phyloP scores from a whole-genome alignment of 805 yeast species.

The Dipodascus geniculatus region DNA sequence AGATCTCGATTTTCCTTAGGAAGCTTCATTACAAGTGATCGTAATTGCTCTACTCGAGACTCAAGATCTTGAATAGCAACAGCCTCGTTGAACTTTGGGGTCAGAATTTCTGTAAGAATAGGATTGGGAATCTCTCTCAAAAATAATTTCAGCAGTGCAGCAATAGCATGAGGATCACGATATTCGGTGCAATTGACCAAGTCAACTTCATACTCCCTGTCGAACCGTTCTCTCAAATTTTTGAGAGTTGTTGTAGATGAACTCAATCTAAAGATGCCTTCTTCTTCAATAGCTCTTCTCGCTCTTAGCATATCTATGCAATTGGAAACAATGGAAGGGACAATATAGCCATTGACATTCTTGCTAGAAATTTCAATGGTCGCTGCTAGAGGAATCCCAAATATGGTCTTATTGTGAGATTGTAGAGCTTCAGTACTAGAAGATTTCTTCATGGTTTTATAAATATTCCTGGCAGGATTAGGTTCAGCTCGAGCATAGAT shows the following conservation, averaged over 20 bases:
- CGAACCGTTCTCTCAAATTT: constrained; percentile 56
- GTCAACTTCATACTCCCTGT: constrained; percentile 56
- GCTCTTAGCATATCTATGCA: constrained; percentile 58
- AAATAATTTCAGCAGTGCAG: constrained; percentile 76
- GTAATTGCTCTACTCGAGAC: constrained; percentile 20
- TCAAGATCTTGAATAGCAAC: constrained; percentile 20
- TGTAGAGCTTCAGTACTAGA: neutral
- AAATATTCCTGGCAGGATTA: neutral
- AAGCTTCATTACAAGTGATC: constrained; percentile 18
- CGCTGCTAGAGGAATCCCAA: constrained; percentile 49
- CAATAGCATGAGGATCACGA: constrained; percentile 69
- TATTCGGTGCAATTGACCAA: constrained; percentile 22
- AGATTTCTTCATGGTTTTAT: neutral
- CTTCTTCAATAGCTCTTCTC: constrained; percentile 67
- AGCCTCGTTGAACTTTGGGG: constrained; percentile 29
- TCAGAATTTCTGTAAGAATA: constrained; percentile 47
- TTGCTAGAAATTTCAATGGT: constrained; percentile 42
- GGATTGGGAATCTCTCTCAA: constrained; percentile 64
- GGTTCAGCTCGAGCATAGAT: neutral
- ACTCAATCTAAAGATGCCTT: constrained; percentile 82
- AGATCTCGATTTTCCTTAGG: constrained; percentile 30
- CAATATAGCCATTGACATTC: constrained; percentile 31
- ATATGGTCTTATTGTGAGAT: constrained; percentile 27
- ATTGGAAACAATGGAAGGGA: constrained; percentile 69
- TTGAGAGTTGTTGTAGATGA: constrained; percentile 76